These are phyloP conservation scores for Solanum clarkiae DNA, from an alignment of 257 asterid genomes.

Conservation along the genomic window DNA sequence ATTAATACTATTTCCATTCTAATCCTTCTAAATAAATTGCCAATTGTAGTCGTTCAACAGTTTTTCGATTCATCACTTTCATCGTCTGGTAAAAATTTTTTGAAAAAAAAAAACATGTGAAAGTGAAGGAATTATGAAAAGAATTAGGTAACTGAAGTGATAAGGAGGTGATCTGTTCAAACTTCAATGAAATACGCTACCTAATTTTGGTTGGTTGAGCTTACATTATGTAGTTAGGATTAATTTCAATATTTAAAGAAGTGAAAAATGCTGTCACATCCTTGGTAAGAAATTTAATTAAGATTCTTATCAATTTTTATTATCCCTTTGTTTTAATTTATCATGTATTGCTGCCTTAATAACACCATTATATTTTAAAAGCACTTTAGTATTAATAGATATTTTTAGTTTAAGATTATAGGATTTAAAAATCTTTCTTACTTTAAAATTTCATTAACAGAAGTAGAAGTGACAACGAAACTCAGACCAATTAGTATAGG, in stretches of 20 bases:
- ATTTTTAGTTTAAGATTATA: background rate
- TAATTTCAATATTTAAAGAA: background rate
- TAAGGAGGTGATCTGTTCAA: background rate
- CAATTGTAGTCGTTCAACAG: constrained; percentile 1
- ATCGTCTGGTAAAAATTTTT: background rate
- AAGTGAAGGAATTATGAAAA: background rate
- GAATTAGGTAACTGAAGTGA: background rate
- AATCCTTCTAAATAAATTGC: background rate
- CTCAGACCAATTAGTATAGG: background rate
- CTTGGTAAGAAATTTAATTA: background rate
- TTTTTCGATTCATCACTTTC: background rate
- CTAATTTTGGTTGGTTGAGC: background rate
- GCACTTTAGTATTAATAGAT: background rate
- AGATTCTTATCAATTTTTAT: background rate
- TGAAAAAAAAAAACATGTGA: background rate
- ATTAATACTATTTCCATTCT: background rate
- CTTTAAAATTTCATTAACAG: background rate
- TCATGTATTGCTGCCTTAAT: background rate
- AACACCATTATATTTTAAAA: background rate
- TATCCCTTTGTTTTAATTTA: background rate
- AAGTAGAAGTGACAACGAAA: background rate
- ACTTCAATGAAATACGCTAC: background rate
- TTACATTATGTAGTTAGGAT: background rate
- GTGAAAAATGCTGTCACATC: background rate
- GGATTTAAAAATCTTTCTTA: background rate